A percentile compares a stretch with the other conserved stretches of the same genome.
phyloP scores from a whole-genome alignment of 1,284 basidiomycete genomes.

The Heterobasidion occidentale region DNA sequence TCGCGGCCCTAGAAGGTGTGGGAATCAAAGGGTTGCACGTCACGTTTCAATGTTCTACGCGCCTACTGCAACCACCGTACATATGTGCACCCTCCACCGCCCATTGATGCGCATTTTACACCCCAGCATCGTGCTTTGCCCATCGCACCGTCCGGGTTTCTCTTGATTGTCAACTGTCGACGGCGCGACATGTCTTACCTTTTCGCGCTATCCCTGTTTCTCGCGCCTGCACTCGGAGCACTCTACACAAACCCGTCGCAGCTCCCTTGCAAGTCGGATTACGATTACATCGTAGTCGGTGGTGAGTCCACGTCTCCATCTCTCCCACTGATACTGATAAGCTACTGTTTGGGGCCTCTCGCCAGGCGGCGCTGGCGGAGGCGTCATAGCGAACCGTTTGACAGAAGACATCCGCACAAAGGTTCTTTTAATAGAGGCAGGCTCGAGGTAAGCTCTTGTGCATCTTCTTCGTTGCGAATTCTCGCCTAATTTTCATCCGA shows the following conservation, averaged over 20 bases:
- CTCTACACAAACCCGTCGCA: not conserved
- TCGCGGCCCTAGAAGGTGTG: too few species aligned
- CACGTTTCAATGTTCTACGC: too few species aligned
- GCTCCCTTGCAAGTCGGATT: not conserved
- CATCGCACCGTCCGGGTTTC: too few species aligned
- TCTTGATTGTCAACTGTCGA: not conserved
- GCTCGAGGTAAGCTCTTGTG: not conserved
- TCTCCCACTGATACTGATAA: not conserved
- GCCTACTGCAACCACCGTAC: too few species aligned
- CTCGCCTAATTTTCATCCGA: not conserved
- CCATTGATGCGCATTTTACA: too few species aligned
- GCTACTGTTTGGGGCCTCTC: not conserved
- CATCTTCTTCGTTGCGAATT: not conserved
- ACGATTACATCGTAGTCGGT: slow-evolving; percentile 14
- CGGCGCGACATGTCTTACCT: not conserved
- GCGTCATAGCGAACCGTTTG: not conserved
- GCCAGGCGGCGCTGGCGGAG: slow-evolving; percentile 2
- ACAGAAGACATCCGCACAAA: not conserved
- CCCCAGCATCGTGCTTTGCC: too few species aligned
- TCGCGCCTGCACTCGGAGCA: not conserved
- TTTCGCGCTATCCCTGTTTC: not conserved
- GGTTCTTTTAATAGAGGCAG: slow-evolving; percentile 2
- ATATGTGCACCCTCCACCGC: too few species aligned
- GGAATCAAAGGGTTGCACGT: too few species aligned
- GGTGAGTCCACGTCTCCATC: slow-evolving; percentile 2